phyloP scores from a whole-genome alignment of 2,329 filamentous ascomycete species.

The Calonectria crousiana region DNA sequence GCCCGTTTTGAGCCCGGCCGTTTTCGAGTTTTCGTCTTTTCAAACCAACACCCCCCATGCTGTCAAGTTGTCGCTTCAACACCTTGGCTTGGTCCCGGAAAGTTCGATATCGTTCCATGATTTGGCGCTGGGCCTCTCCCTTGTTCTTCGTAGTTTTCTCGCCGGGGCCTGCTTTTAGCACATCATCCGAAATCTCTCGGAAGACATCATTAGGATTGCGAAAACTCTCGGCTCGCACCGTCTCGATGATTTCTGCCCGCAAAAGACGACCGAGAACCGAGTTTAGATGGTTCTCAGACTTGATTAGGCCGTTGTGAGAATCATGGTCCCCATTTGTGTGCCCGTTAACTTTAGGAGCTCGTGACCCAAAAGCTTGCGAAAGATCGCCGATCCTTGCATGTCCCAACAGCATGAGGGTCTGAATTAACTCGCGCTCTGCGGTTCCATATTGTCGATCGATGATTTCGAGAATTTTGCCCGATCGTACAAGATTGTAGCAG shows the following conservation, averaged over 20 bases:
- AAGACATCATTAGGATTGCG: conserved; percentile 71
- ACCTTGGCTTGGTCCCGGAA: conserved; percentile 65
- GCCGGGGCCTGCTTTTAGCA: conserved; percentile 62
- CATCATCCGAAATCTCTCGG: conserved; percentile 72
- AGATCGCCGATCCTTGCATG: conserved; percentile 81
- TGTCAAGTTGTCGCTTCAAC: conserved; percentile 65
- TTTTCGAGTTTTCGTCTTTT: conserved; percentile 70
- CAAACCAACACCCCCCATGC: conserved; percentile 51
- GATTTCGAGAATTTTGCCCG: conserved; percentile 83
- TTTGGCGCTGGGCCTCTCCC: conserved; percentile 68
- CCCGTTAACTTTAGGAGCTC: conserved; percentile 51
- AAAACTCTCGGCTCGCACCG: conserved; percentile 69
- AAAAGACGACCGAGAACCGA: conserved; percentile 67
- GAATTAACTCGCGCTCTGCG: conserved; percentile 80
- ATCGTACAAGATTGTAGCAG: conserved; percentile 85
- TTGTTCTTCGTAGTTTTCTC: conserved; percentile 71
- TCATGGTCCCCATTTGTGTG: conserved; percentile 51
- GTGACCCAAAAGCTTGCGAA: conserved; percentile 68
- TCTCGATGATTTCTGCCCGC: conserved; percentile 75
- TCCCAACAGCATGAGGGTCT: conserved; percentile 81
- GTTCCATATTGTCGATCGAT: conserved; percentile 80
- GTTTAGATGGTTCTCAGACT: conserved; percentile 62
- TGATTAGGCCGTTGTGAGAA: conserved; percentile 51
- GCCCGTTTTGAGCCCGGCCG: conserved; percentile 50
- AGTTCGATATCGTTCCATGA: conserved; percentile 65